Evolutionary conservation across 179 eudicot species (phyloP).

Genomic region (Kewa caespitosa): DNA sequence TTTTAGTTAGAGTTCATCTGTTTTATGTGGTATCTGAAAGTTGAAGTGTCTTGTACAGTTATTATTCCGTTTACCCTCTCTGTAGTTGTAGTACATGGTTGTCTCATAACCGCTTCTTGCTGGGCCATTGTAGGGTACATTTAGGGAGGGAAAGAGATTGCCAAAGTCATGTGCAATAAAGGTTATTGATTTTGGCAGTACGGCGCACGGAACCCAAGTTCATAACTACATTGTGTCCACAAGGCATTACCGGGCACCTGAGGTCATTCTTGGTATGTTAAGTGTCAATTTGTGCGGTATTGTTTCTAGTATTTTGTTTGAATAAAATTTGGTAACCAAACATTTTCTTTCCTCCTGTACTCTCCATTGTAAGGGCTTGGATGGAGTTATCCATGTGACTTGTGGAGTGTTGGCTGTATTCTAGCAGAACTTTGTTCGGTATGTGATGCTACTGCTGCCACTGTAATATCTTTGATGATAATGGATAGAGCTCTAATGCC

Average conservation of each 20-base stretch:
- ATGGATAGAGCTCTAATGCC: not conserved
- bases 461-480: conserved; percentile 10
- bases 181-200: conserved; percentile 56
- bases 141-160: conserved; percentile 49
- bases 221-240: conserved; percentile 54
- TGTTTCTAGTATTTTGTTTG: too few relatives aligned
- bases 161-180: conserved; percentile 55
- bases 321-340: conserved; percentile 35
- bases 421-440: conserved; percentile 65
- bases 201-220: conserved; percentile 42
- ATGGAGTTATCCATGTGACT: conserved; percentile 67
- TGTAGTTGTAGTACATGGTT: not conserved
- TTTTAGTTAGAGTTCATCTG: not conserved
- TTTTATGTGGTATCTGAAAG: not conserved
- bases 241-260: conserved; percentile 55
- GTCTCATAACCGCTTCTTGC: conserved; percentile 8
- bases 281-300: too few relatives aligned
- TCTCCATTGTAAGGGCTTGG: conserved; percentile 45
- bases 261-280: conserved; percentile 47
- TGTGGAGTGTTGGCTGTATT: conserved; percentile 63
- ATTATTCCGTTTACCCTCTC: not conserved
- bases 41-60: not conserved
- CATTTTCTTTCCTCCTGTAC: conserved; percentile 13
- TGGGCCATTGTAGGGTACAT: conserved; percentile 33
- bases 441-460: conserved; percentile 16